Conservation (phyloP, 164 flowering plant species). For the Nelumbo lutea region DNA sequence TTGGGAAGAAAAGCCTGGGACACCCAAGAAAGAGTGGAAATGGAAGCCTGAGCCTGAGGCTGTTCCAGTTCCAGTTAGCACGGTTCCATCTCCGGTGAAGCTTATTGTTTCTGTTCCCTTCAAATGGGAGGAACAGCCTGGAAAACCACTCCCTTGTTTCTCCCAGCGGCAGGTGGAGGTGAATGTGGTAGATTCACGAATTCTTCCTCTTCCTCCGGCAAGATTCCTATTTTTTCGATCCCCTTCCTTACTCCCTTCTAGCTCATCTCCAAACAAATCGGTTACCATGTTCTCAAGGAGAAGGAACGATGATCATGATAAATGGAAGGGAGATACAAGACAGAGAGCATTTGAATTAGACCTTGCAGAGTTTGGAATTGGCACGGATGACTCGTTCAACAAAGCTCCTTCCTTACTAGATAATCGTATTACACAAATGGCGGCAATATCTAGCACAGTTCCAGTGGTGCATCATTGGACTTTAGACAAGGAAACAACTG, state of each 20-base stretch:
- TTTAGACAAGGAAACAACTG: neutral
- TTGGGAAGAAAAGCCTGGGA: conserved; percentile 86
- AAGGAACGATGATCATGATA: neutral
- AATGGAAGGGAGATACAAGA: conserved; percentile 11
- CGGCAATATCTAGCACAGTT: conserved; percentile 29
- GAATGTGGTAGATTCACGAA: neutral
- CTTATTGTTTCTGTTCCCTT: conserved; percentile 67
- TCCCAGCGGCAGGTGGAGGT: conserved; percentile 5
- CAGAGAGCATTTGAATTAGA: conserved; percentile 33
- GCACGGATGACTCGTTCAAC: conserved; percentile 22
- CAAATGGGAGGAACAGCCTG: conserved; percentile 79
- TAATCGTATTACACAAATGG: conserved; percentile 27
- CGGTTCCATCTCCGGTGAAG: conserved; percentile 28
- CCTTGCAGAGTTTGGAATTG: conserved; percentile 24
- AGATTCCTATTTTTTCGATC: conserved; percentile 14
- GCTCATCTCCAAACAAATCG: conserved; percentile 10
- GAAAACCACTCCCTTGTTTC: conserved; percentile 46
- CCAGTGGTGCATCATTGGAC: conserved; percentile 31
- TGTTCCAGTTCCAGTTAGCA: neutral
- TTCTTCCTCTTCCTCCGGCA: conserved; percentile 16
- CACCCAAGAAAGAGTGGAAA: conserved; percentile 65
- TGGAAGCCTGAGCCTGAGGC: conserved; percentile 15
- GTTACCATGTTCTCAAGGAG: conserved; percentile 1
- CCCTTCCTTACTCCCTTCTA: conserved; percentile 12
- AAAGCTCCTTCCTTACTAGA: conserved; percentile 35